Base-by-base conservation (phyloP, 2,329 filamentous ascomycete genomes). In the Zymoseptoria crescenta region DNA sequence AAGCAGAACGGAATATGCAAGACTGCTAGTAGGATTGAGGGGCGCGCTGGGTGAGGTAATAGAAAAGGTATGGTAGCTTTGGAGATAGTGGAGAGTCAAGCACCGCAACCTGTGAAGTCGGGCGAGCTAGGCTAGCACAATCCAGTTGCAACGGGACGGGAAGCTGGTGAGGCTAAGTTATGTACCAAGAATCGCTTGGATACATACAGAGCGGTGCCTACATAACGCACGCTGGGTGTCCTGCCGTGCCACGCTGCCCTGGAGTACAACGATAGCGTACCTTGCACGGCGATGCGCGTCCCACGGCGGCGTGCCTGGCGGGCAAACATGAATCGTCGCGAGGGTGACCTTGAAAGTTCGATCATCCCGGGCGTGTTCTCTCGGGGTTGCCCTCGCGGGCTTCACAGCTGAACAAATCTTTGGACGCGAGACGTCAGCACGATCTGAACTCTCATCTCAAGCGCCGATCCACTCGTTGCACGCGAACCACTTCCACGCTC, bases 391-490 rank as follows among this genome's bases (percentile, higher is more conserved):
- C 35, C 35, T 45, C 35, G 35, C 35, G 35, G 35, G 35, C 13
- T 41, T 6, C 35, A 10, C 35, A 35, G 35, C 35, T 16, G 35
- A 45, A 45, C 35, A 45, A 45, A 45, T 45, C 35, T 45, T 57
- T 35, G 54, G 56, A 58, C 41, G 58, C 57, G 59, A 63, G 57
- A 59, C 61, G 59, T 61, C 56, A 61, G 59, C 60, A 57, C 57
- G 57, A 62, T 62, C 57, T 57, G 63, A 64, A 60, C 57, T 60
- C 59, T 59, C 35, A 45, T 45, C 35, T 54, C 61, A 54, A 61
- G 58, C 56, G 57, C 48, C 54, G 60, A 61, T 62, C 62, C 62
- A 64, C 60, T 58, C 56, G 55, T 53, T 48, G 49, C 52, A 54
- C 58, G 49, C 45, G 60, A 64, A 62, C 57, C 58, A 56, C 52